Evolutionary conservation across 1,139 yeast species (phyloP).

Genomic region (Suhomyces panamericanus): DNA sequence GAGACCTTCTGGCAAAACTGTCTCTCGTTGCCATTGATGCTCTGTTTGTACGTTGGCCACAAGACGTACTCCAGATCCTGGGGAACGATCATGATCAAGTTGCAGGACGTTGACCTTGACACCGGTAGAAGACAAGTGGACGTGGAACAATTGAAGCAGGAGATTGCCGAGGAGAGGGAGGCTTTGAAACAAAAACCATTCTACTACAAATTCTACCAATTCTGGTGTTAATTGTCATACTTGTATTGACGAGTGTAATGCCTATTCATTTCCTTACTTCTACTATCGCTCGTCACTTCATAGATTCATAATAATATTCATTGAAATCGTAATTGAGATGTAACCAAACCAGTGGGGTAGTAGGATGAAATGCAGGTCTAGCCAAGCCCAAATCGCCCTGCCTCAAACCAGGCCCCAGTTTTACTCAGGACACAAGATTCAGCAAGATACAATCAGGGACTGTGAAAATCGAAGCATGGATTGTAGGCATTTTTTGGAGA

Average conservation of each 20-base stretch:
- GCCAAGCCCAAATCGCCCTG: no score
- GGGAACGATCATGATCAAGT: slow-evolving; percentile 35
- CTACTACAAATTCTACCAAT: slow-evolving; percentile 35
- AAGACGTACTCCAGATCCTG: slow-evolving; percentile 25
- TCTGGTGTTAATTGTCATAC: slow-evolving; percentile 32
- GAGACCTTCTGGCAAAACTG: slow-evolving; percentile 47
- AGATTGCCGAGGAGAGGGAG: slow-evolving; percentile 44
- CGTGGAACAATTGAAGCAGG: slow-evolving; percentile 45
- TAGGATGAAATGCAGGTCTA: no score
- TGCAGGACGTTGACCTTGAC: slow-evolving; percentile 48
- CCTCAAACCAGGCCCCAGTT: no score
- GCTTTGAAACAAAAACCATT: slow-evolving; percentile 28
- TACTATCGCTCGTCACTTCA: slow-evolving; percentile 6
- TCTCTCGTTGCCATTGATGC: slow-evolving; percentile 49
- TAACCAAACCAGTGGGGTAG: no score
- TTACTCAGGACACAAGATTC: no score
- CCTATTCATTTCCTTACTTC: slow-evolving; percentile 8
- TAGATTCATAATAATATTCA: slow-evolving; percentile 5
- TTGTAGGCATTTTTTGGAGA: no score
- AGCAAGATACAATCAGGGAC: no score
- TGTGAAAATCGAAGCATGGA: no score
- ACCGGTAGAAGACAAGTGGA: slow-evolving; percentile 52
- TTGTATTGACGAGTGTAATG: slow-evolving; percentile 5
- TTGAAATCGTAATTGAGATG: background rate
- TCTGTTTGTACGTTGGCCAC: slow-evolving; percentile 32